Conservation (phyloP, 2,329 filamentous ascomycete species). For the Sordariomycetes sp. region DNA sequence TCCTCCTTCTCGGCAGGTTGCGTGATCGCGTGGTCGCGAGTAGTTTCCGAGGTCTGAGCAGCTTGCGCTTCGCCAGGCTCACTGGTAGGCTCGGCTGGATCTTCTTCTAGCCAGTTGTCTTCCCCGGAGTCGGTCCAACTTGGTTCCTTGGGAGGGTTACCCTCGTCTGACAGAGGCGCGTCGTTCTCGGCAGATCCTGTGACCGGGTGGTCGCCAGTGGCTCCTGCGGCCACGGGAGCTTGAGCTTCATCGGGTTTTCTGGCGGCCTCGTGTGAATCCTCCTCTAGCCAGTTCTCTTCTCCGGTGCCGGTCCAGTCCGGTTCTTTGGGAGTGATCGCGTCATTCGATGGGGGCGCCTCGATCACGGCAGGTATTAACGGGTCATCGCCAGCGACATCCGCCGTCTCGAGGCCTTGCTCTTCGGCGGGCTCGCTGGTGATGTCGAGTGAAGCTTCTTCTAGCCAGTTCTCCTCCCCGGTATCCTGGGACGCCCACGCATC, state of each 20-base stretch:
- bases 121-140: slow-evolving; percentile 4
- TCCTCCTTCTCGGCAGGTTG: neutral
- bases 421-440: slow-evolving; percentile 27
- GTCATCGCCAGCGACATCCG: too few species aligned
- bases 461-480: slow-evolving; percentile 6
- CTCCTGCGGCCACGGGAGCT: neutral
- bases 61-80: neutral
- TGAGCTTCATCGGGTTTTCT: too few species aligned
- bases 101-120: neutral
- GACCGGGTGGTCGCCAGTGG: neutral
- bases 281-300: too few species aligned
- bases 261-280: too few species aligned
- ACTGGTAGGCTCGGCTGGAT: too few species aligned
- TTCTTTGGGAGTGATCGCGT: neutral
- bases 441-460: slow-evolving; percentile 30
- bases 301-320: neutral
- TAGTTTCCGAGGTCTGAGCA: neutral
- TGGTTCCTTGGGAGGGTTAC: too few species aligned
- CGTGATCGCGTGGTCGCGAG: neutral
- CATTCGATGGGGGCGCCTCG: neutral
- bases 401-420: slow-evolving; percentile 17
- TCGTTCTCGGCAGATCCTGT: neutral
- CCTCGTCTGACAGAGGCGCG: too few species aligned
- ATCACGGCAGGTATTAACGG: neutral
- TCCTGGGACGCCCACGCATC: slow-evolving; percentile 9